phyloP scores from a whole-genome alignment of 2,329 filamentous ascomycete species.

The Drechslerella dactyloides region DNA sequence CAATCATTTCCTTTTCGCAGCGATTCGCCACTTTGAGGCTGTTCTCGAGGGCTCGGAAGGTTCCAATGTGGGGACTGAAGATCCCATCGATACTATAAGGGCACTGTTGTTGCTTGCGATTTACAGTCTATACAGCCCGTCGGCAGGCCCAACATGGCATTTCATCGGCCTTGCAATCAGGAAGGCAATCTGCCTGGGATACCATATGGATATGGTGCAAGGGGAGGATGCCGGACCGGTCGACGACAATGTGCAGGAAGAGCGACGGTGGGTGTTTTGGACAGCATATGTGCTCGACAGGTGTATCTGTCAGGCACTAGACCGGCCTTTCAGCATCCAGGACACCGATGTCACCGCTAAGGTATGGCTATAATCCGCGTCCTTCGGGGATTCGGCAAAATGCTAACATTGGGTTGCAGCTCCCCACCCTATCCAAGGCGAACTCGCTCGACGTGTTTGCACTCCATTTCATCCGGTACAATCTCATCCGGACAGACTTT shows the following conservation, averaged over 20 bases:
- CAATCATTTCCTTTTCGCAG: conserved; percentile 49
- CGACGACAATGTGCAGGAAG: conserved; percentile 42
- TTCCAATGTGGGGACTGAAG: conserved; percentile 44
- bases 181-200: conserved; percentile 47
- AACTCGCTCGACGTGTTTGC: conserved; percentile 47
- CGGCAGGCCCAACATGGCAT: conserved; percentile 48
- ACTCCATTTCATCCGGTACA: conserved; percentile 49
- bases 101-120: conserved; percentile 44
- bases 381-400: not conserved
- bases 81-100: conserved; percentile 49
- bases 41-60: conserved; percentile 47
- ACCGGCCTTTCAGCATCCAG: conserved; percentile 48
- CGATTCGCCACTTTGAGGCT: conserved; percentile 48
- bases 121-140: conserved; percentile 46
- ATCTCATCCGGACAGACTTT: conserved; percentile 48
- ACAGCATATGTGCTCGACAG: conserved; percentile 48
- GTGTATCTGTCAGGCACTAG: conserved; percentile 48
- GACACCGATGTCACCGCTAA: conserved; percentile 49
- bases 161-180: conserved; percentile 48
- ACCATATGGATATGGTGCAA: conserved; percentile 50
- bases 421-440: conserved; percentile 36
- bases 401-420: conserved; percentile 15
- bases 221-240: conserved; percentile 42
- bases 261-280: conserved; percentile 50
- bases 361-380: not conserved